Percentiles rank a stretch among this genome's conserved stretches.
These are phyloP conservation scores for Hordeum pubiflorum DNA, from an alignment of 202 grass and related monocot genomes.

Conservation along the genomic window DNA sequence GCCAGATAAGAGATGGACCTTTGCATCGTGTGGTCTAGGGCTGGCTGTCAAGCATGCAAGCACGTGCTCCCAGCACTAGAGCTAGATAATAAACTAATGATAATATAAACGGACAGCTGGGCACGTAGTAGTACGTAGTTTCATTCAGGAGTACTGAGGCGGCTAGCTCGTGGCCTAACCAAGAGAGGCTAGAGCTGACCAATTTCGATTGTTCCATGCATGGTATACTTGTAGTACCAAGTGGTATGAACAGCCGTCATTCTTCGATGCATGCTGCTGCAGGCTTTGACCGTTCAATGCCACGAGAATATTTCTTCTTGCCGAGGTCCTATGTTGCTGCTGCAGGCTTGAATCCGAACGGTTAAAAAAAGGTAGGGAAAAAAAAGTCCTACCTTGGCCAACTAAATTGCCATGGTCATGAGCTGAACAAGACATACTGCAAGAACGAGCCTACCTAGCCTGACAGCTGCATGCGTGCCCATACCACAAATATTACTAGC, in stretches of 20 bases:
- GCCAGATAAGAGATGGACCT: constrained; percentile 6
- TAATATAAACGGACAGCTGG: too few relatives aligned
- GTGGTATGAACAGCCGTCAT: not conserved
- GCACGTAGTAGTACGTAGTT: too few relatives aligned
- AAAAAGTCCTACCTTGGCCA: not conserved
- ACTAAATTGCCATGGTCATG: not conserved
- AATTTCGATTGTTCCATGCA: not conserved
- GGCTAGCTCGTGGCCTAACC: not conserved
- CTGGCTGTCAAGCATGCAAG: not conserved
- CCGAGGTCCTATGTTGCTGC: not conserved
- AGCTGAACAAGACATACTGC: not conserved
- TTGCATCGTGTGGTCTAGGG: not conserved
- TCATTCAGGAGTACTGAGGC: too few relatives aligned
- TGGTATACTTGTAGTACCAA: not conserved
- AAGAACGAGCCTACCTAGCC: not conserved
- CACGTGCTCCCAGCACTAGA: not conserved
- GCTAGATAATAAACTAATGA: not conserved
- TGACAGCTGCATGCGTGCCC: too few relatives aligned
- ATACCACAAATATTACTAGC: not conserved
- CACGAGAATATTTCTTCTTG: not conserved
- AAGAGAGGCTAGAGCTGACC: not conserved
- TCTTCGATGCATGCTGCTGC: not conserved
- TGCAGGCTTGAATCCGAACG: not conserved
- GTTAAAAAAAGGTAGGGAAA: not conserved
- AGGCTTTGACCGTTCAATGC: not conserved